Conservation (phyloP, 2,329 filamentous ascomycete genomes). For the Aureobasidium sp. region DNA sequence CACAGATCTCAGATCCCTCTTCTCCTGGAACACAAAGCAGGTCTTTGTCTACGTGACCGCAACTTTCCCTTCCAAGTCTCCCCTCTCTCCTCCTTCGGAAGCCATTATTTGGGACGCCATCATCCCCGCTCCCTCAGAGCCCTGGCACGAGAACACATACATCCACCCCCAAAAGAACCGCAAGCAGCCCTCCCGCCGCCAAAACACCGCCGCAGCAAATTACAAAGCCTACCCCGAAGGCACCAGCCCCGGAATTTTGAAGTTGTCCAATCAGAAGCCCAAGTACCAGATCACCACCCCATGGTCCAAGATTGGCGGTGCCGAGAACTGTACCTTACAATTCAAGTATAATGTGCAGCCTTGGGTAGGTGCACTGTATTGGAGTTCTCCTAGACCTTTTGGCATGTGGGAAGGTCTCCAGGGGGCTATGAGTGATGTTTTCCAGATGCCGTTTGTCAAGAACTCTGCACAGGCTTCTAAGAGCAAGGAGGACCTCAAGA, state of each 20-base stretch:
- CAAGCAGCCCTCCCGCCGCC: slow-evolving; percentile 26
- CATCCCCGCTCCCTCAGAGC: slow-evolving; percentile 66
- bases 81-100: slow-evolving; percentile 43
- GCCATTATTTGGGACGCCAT: slow-evolving; percentile 95
- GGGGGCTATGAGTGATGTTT: slow-evolving; percentile 58
- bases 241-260: slow-evolving; percentile 57
- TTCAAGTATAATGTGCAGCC: slow-evolving; percentile 97
- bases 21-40: slow-evolving; percentile 99
- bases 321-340: slow-evolving; percentile 66
- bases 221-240: slow-evolving; percentile 27
- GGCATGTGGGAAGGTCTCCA: slow-evolving; percentile 59
- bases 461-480: slow-evolving; percentile 37
- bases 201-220: slow-evolving; percentile 19
- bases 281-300: slow-evolving; percentile 98
- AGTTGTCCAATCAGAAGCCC: slow-evolving; percentile 75
- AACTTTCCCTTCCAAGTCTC: slow-evolving; percentile 46
- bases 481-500: slow-evolving; percentile 41
- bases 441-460: slow-evolving; percentile 61
- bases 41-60: slow-evolving; percentile 94
- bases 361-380: slow-evolving; percentile 84
- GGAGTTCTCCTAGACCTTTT: slow-evolving; percentile 48
- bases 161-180: slow-evolving; percentile 52
- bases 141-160: slow-evolving; percentile 45
- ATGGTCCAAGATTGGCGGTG: slow-evolving; percentile 66
- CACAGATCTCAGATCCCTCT: slow-evolving; percentile 75